Percentiles rank a stretch among this genome's conserved stretches.
Conservation (phyloP, 108 stramenopile species). For the Skeletonema menzelii region DNA sequence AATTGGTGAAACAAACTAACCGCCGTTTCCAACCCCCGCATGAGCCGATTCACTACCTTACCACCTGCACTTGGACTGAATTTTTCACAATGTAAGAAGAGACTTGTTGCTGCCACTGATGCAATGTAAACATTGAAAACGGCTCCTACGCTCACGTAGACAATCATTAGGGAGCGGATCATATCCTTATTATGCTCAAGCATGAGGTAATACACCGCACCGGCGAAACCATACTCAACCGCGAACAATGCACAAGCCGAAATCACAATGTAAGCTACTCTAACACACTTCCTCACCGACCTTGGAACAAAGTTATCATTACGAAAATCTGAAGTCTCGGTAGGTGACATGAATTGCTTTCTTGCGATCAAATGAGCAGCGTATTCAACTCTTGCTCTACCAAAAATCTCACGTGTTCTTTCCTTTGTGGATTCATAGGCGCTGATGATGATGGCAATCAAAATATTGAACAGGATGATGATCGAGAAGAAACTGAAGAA, state of each 20-base stretch:
- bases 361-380: constrained; percentile 41
- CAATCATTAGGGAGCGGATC: constrained; percentile 25
- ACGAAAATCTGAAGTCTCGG: constrained; percentile 33
- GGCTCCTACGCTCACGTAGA: constrained; percentile 18
- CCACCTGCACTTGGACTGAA: neutral
- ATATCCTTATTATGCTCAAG: constrained; percentile 13
- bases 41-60: neutral
- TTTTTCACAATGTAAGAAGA: constrained; percentile 5
- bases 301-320: constrained; percentile 35
- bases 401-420: constrained; percentile 24
- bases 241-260: constrained; percentile 18
- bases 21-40: constrained; percentile 11
- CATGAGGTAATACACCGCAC: constrained; percentile 15
- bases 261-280: neutral
- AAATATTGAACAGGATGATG: constrained; percentile 43
- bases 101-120: constrained; percentile 11
- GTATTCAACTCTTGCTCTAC: constrained; percentile 43
- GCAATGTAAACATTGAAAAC: constrained; percentile 40
- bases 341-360: constrained; percentile 42
- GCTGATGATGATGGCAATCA: constrained; percentile 47
- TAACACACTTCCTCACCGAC: constrained; percentile 6
- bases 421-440: constrained; percentile 38
- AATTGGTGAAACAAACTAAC: constrained; percentile 29
- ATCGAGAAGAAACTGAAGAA: constrained; percentile 50
- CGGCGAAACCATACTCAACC: constrained; percentile 31